Conservation (phyloP, 2,329 filamentous ascomycete genomes). For the Immersiporthe knoxdaviesiana region DNA sequence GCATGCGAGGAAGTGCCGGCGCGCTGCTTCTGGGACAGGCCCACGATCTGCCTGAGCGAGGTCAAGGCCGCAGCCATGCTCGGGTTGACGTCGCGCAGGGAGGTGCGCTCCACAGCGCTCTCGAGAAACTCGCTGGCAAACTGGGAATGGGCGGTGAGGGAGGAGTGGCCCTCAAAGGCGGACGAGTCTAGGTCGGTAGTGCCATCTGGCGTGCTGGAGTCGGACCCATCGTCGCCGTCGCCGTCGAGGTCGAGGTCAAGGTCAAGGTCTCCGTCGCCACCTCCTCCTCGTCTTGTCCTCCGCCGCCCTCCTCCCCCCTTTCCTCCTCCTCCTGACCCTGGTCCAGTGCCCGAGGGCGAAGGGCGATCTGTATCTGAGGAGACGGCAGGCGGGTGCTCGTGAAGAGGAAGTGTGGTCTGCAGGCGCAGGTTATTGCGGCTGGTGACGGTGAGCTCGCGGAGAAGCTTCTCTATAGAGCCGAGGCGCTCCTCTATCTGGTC, state of each 20-base stretch:
- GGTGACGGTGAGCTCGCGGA: conserved; percentile 44
- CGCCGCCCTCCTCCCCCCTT: conserved; percentile 4
- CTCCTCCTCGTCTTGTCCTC: background rate
- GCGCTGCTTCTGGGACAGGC: conserved; percentile 39
- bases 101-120: conserved; percentile 53
- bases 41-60: conserved; percentile 56
- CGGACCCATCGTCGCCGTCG: conserved; percentile 41
- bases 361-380: background rate
- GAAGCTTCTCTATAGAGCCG: conserved; percentile 48
- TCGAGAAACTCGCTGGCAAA: conserved; percentile 60
- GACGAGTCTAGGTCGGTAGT: conserved; percentile 42
- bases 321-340: background rate
- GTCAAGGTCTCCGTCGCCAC: conserved; percentile 1
- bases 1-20: conserved; percentile 5
- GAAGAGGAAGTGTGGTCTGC: conserved; percentile 17
- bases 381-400: conserved; percentile 16
- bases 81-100: conserved; percentile 49
- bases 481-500: conserved; percentile 51
- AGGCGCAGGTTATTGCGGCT: conserved; percentile 33
- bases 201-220: conserved; percentile 14
- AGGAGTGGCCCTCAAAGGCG: conserved; percentile 52
- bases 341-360: conserved; percentile 9
- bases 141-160: conserved; percentile 53
- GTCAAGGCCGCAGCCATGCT: conserved; percentile 57
- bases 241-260: conserved; percentile 30